phyloP scores from a whole-genome alignment of 331 rosid genomes.

The Malus hybrid region DNA sequence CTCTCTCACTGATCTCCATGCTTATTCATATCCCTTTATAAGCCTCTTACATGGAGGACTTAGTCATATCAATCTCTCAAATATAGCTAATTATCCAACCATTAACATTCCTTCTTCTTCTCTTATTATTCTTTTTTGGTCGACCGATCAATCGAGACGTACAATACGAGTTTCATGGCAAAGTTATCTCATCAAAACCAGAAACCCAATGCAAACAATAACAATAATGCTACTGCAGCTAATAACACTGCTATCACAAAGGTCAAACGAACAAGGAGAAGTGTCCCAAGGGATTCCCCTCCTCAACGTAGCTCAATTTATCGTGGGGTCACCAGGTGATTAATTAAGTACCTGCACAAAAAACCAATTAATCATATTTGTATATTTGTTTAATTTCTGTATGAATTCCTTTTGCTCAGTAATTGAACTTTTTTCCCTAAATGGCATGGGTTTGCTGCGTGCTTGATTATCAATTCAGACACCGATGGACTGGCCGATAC shows the following conservation, averaged over 20 bases:
- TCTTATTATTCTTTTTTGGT: not conserved
- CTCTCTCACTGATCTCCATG: not conserved
- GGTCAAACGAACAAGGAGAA: constrained; percentile 54
- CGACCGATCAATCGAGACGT: not conserved
- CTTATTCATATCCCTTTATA: constrained; percentile 20
- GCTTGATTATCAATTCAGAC: constrained; percentile 29
- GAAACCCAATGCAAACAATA: constrained; percentile 1
- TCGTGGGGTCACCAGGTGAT: constrained; percentile 77
- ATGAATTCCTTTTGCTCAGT: not conserved
- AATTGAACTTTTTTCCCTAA: not conserved
- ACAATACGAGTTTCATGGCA: constrained; percentile 7
- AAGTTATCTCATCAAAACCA: constrained; percentile 16
- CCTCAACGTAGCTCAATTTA: constrained; percentile 72
- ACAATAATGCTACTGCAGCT: not conserved
- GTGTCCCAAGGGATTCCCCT: constrained; percentile 61
- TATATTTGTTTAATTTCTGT: not conserved
- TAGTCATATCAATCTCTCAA: constrained; percentile 10
- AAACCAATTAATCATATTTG: not conserved
- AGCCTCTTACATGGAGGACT: constrained; percentile 26
- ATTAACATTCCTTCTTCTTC: not conserved
- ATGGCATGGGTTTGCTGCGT: not conserved
- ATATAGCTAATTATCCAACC: not conserved
- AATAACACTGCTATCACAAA: constrained; percentile 6
- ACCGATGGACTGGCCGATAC: constrained; percentile 82
- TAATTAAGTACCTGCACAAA: not conserved